Evolutionary conservation across 352 stramenopile genomes (phyloP).

Genomic region (Peronosclerospora sorghi): DNA sequence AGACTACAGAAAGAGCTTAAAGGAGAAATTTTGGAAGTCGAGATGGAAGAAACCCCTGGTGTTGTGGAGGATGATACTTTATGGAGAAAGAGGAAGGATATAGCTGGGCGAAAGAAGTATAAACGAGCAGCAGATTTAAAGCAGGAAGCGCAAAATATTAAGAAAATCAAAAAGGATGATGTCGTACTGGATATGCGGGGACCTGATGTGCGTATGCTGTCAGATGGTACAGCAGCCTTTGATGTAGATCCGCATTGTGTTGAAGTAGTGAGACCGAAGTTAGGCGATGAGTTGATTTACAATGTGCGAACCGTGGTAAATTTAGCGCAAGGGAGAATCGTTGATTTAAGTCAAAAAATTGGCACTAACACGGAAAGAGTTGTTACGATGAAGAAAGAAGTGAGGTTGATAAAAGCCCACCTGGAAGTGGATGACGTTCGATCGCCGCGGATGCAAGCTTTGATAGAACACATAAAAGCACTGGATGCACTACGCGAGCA

Average conservation of each 20-base stretch:
- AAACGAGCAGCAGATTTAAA: conserved; percentile 59
- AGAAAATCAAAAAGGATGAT: conserved; percentile 44
- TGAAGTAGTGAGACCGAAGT: conserved; percentile 45
- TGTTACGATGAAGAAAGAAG: conserved; percentile 50
- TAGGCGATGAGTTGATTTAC: conserved; percentile 87
- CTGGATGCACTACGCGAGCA: conserved; percentile 25
- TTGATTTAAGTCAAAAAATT: conserved; percentile 65
- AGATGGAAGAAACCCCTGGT: conserved; percentile 11
- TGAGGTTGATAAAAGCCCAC: conserved; percentile 47
- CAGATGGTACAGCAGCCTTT: conserved; percentile 56
- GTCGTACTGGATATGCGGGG: conserved; percentile 86
- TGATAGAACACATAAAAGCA: conserved; percentile 33
- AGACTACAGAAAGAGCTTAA: conserved; percentile 87
- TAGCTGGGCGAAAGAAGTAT: conserved; percentile 25
- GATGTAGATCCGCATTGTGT: conserved; percentile 31
- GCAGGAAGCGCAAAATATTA: conserved; percentile 27
- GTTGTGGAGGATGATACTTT: conserved; percentile 59
- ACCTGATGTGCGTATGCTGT: conserved; percentile 63
- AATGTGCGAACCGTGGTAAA: conserved; percentile 86
- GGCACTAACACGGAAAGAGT: conserved; percentile 34
- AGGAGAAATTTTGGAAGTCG: conserved; percentile 46
- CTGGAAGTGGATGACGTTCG: conserved; percentile 48
- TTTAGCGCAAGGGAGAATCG: conserved; percentile 65
- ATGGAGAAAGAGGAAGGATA: conserved; percentile 69
- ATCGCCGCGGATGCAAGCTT: conserved; percentile 33